These are phyloP conservation scores for Chamaecyparis obtusa DNA, from an alignment of 75 land plant species.

Conservation along the genomic window DNA sequence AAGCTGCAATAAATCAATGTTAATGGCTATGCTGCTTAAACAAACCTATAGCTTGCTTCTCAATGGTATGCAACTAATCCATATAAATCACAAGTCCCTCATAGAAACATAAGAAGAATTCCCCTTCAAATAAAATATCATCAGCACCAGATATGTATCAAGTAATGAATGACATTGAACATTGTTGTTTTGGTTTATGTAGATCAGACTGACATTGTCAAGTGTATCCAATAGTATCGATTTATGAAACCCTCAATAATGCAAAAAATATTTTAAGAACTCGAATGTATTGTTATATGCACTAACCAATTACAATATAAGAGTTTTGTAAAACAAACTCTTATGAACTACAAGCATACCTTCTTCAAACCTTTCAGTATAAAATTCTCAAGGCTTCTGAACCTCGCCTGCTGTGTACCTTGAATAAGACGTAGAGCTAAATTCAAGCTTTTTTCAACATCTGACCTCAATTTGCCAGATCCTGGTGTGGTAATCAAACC, in stretches of 20 bases:
- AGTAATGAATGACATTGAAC: background rate
- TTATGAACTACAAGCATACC: constrained; percentile 26
- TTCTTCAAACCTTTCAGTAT: constrained; percentile 35
- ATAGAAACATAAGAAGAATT: background rate
- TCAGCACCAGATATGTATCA: background rate
- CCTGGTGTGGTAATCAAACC: constrained; percentile 32
- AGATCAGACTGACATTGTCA: background rate
- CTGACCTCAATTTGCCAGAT: constrained; percentile 29
- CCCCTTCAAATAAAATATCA: background rate
- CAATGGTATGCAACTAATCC: background rate
- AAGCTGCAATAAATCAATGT: background rate
- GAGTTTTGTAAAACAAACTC: background rate
- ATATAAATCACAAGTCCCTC: background rate
- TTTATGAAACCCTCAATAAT: background rate
- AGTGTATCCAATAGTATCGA: background rate
- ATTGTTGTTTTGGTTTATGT: background rate
- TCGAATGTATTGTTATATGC: background rate
- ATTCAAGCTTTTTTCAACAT: constrained; percentile 41
- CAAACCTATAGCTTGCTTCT: background rate
- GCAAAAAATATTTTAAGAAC: background rate
- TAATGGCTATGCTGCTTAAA: background rate
- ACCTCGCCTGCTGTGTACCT: constrained; percentile 35
- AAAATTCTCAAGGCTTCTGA: constrained; percentile 27
- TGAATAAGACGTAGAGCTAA: constrained; percentile 46
- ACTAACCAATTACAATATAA: background rate